Conservation (phyloP, 805 yeast genomes). For the Tanozyma kutaoensis region DNA sequence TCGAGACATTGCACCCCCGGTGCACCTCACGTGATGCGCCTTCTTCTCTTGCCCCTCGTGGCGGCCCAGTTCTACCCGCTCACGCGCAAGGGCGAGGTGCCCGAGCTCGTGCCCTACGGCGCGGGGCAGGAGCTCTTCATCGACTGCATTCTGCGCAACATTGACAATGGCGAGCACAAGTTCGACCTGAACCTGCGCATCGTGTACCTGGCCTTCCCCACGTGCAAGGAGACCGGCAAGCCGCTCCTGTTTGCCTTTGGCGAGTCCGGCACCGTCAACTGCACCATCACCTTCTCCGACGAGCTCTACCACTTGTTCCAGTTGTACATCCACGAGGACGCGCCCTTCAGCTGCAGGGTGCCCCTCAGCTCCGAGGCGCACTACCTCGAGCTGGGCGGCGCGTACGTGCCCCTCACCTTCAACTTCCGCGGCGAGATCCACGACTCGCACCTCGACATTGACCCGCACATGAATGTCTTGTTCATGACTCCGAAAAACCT, state of each 20-base stretch:
- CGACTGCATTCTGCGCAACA: constrained; percentile 54
- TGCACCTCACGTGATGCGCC: neutral
- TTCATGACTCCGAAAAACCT: constrained; percentile 25
- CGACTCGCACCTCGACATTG: constrained; percentile 58
- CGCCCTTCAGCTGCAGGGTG: constrained; percentile 57
- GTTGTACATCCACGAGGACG: constrained; percentile 64
- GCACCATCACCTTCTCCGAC: constrained; percentile 52
- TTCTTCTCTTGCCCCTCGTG: constrained; percentile 1
- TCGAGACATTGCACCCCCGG: too few relatives aligned
- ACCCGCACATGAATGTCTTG: constrained; percentile 40
- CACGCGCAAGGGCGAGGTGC: constrained; percentile 22
- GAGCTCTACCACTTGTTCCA: constrained; percentile 58
- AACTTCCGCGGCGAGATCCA: constrained; percentile 55
- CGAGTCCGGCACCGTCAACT: constrained; percentile 35
- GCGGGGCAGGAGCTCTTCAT: constrained; percentile 31
- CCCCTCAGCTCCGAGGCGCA: constrained; percentile 34
- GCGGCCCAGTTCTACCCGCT: constrained; percentile 19
- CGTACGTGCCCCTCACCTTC: constrained; percentile 45
- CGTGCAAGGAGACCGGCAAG: constrained; percentile 49
- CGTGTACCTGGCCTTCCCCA: constrained; percentile 44
- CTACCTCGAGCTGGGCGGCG: constrained; percentile 29
- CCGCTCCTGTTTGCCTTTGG: constrained; percentile 47
- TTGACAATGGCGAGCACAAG: constrained; percentile 65
- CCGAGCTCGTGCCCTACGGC: constrained; percentile 20
- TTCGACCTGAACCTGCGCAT: constrained; percentile 51